phyloP scores from a whole-genome alignment of 2,329 filamentous ascomycete genomes.

The Cadophora gregata region DNA sequence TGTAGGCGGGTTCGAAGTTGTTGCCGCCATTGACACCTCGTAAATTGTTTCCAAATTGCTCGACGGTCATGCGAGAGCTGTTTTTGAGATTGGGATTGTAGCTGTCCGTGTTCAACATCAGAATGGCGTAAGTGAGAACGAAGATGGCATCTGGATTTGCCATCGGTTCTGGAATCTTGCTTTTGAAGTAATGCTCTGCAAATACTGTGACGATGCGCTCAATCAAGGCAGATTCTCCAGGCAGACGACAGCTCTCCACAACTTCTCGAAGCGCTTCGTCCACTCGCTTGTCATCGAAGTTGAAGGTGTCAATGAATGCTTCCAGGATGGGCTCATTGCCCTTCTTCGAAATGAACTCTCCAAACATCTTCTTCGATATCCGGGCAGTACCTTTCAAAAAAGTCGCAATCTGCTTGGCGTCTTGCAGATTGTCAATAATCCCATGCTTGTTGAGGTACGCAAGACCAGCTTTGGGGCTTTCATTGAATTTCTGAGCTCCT shows the following conservation, averaged over 20 bases:
- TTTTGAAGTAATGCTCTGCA: conserved; percentile 80
- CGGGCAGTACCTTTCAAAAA: conserved; percentile 89
- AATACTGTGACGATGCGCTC: conserved; percentile 91
- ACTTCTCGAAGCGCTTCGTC: conserved; percentile 88
- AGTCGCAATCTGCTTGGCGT: conserved; percentile 79
- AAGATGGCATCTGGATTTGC: conserved; percentile 88
- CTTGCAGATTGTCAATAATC: conserved; percentile 77
- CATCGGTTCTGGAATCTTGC: conserved; percentile 73
- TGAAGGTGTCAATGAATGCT: conserved; percentile 85
- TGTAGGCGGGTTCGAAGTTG: conserved; percentile 83
- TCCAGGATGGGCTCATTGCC: conserved; percentile 85
- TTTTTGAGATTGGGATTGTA: conserved; percentile 89
- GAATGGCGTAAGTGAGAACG: conserved; percentile 92
- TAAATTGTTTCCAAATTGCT: conserved; percentile 87
- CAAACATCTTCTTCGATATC: conserved; percentile 87
- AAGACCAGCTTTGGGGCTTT: conserved; percentile 88
- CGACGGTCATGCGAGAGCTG: conserved; percentile 81
- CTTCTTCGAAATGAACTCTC: conserved; percentile 91
- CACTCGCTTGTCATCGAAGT: conserved; percentile 84
- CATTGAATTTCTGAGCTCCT: conserved; percentile 91
- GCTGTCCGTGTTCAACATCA: conserved; percentile 96
- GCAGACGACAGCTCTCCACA: conserved; percentile 91
- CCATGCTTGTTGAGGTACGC: conserved; percentile 84
- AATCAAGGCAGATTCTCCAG: conserved; percentile 91
- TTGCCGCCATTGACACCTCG: conserved; percentile 85